Evolutionary conservation across 108 stramenopile genomes (phyloP).

Genomic region (Skeletonema grethae): DNA sequence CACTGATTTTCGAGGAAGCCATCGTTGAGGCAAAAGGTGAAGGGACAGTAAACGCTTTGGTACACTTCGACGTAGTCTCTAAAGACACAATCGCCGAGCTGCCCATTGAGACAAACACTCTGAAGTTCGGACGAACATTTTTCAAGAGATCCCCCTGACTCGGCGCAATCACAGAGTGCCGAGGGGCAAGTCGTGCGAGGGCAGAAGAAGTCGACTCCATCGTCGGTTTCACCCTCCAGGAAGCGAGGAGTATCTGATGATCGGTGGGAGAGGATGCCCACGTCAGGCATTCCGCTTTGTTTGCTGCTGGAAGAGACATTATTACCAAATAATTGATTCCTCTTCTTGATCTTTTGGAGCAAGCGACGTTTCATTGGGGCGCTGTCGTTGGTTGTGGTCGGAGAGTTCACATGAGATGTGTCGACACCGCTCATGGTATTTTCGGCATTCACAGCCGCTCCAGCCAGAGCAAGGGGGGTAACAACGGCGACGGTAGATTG

Average conservation of each 20-base stretch:
- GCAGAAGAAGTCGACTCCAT: slow-evolving; percentile 39
- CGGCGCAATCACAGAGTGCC: slow-evolving; percentile 49
- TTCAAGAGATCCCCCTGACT: slow-evolving; percentile 40
- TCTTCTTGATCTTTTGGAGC: slow-evolving; percentile 24
- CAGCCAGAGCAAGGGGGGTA: slow-evolving; percentile 7
- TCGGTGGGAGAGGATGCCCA: slow-evolving; percentile 26
- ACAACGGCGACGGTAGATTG: slow-evolving; percentile 18
- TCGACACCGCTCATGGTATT: background rate
- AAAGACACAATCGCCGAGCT: slow-evolving; percentile 41
- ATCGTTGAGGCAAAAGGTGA: slow-evolving; percentile 34
- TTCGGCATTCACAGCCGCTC: slow-evolving; percentile 1
- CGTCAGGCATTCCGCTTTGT: slow-evolving; percentile 11
- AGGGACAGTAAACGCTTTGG: slow-evolving; percentile 38
- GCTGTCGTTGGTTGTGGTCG: background rate
- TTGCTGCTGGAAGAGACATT: background rate
- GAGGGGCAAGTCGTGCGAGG: slow-evolving; percentile 43
- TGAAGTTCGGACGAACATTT: slow-evolving; percentile 39
- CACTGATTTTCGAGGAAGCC: slow-evolving; percentile 47
- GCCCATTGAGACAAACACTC: slow-evolving; percentile 30
- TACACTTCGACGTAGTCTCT: slow-evolving; percentile 40
- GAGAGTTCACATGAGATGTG: background rate
- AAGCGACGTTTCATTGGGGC: slow-evolving; percentile 11
- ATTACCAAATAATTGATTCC: background rate
- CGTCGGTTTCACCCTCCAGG: slow-evolving; percentile 17
- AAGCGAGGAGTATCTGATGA: slow-evolving; percentile 21